These are phyloP conservation scores for Umbelopsis ramanniana DNA, from an alignment of 192 early-diverging fungal genomes.

Conservation along the genomic window DNA sequence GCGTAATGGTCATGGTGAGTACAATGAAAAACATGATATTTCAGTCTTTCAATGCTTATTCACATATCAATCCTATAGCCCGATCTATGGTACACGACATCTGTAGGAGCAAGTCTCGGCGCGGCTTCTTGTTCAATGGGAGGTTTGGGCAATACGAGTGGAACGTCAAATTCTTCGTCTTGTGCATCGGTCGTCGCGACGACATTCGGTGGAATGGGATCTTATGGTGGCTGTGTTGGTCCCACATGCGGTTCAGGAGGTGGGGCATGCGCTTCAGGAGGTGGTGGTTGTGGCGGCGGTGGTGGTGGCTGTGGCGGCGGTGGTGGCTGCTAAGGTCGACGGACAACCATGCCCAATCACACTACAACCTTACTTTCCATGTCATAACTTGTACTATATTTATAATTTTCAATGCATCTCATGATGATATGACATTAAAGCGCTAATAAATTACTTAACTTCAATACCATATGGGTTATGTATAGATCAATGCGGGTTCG, in stretches of 20 bases:
- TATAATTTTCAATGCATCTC: not conserved
- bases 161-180: not conserved
- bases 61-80: not conserved
- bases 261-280: not conserved
- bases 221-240: not conserved
- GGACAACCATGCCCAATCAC: too few relatives aligned
- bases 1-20: not conserved
- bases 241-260: not conserved
- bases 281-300: constrained; percentile 5
- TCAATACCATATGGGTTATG: too few relatives aligned
- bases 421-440: too few relatives aligned
- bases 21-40: not conserved
- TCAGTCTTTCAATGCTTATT: not conserved
- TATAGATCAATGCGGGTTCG: too few relatives aligned
- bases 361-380: not conserved
- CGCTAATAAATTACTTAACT: too few relatives aligned
- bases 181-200: not conserved
- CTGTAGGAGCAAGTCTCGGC: not conserved
- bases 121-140: not conserved
- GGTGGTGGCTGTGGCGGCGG: constrained; percentile 4
- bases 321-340: not conserved
- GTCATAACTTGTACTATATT: not conserved
- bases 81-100: not conserved
- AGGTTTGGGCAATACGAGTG: not conserved
- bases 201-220: not conserved